Conservation (phyloP, 495 filamentous ascomycete genomes). For the Penicillium coprophilum region DNA sequence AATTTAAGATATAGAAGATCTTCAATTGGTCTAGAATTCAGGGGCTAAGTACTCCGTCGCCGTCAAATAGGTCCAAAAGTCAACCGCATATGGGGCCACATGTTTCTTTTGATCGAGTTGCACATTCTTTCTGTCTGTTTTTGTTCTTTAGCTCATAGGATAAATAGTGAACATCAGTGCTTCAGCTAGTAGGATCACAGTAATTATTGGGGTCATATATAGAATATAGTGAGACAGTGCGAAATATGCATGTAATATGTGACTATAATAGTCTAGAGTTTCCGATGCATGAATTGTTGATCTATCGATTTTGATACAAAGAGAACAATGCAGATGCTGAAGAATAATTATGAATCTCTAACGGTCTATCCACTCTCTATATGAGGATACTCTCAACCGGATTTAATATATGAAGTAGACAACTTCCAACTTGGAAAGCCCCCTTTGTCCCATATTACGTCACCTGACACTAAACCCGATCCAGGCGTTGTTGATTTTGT, state of each 20-base stretch:
- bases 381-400: neutral
- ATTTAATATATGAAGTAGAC: neutral
- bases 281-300: constrained; percentile 7
- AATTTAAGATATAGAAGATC: neutral
- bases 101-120: neutral
- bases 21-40: neutral
- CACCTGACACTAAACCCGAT: constrained; percentile 30
- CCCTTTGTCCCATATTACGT: constrained; percentile 22
- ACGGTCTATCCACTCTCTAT: neutral
- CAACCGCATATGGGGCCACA: neutral
- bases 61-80: neutral
- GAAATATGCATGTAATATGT: neutral
- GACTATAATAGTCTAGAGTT: constrained; percentile 3
- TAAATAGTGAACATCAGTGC: too few relatives aligned
- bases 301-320: constrained; percentile 4
- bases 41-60: too few relatives aligned
- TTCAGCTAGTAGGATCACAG: too few relatives aligned
- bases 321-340: neutral
- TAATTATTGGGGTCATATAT: too few relatives aligned
- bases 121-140: neutral
- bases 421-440: neutral
- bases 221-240: neutral
- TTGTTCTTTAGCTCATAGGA: neutral
- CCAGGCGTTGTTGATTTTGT: constrained; percentile 32
- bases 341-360: neutral